Evolutionary conservation across 495 filamentous ascomycete genomes (phyloP).

Genomic region (Hypoxylon perforatum): DNA sequence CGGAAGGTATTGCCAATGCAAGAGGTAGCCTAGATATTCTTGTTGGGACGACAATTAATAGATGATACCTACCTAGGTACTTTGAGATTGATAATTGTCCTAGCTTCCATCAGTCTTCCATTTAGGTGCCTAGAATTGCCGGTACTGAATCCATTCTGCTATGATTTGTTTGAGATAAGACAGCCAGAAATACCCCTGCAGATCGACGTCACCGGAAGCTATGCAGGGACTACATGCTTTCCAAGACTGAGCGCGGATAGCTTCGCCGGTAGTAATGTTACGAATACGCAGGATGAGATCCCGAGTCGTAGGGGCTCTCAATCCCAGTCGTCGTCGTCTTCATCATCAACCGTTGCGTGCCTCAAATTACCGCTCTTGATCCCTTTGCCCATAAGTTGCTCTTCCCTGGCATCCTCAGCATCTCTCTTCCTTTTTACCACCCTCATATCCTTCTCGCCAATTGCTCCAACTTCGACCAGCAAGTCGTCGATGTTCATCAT

Average conservation of each 20-base stretch:
- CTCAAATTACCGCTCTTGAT: constrained; percentile 52
- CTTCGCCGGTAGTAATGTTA: neutral
- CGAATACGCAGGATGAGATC: neutral
- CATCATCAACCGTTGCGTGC: constrained; percentile 58
- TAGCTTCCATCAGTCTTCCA: neutral
- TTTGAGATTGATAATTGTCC: neutral
- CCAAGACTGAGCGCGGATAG: constrained; percentile 7
- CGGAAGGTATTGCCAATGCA: neutral
- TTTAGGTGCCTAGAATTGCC: constrained; percentile 9
- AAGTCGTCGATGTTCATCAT: constrained; percentile 74
- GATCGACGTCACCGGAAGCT: constrained; percentile 7
- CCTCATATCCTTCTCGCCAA: constrained; percentile 80
- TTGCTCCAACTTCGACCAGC: constrained; percentile 82
- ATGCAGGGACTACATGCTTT: constrained; percentile 2
- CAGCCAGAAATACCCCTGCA: constrained; percentile 2
- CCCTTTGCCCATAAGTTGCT: constrained; percentile 55
- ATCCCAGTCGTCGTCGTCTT: constrained; percentile 83
- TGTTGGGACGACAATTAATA: neutral
- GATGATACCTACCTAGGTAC: neutral
- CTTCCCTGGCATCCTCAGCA: constrained; percentile 67
- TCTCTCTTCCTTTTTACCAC: constrained; percentile 71
- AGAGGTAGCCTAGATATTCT: neutral
- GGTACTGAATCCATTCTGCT: constrained; percentile 11
- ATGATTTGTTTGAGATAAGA: constrained; percentile 1
- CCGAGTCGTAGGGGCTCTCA: constrained; percentile 48